Evolutionary conservation across 2,329 filamentous ascomycete genomes (phyloP).

Genomic region (Talaromyces verruculosus): DNA sequence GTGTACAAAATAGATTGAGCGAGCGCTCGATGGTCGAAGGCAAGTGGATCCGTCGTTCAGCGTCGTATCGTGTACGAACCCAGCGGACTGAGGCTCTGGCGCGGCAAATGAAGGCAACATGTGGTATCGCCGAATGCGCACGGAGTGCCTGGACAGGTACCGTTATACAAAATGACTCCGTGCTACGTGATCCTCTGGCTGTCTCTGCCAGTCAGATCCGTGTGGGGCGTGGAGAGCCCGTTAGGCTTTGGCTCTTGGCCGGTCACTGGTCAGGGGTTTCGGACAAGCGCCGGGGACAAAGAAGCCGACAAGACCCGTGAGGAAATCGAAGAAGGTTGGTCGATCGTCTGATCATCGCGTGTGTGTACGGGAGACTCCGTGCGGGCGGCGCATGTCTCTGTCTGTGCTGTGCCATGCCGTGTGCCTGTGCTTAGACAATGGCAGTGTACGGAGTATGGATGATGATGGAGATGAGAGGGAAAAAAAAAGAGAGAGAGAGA

Average conservation of each 20-base stretch:
- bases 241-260: neutral
- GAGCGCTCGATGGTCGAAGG: neutral
- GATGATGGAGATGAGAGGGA: neutral
- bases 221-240: slow-evolving; percentile 8
- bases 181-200: neutral
- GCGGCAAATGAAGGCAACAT: slow-evolving; percentile 13
- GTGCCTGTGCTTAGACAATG: neutral
- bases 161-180: slow-evolving; percentile 1
- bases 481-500: neutral
- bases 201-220: neutral
- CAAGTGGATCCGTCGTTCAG: neutral
- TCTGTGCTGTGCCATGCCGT: neutral
- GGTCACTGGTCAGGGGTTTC: neutral
- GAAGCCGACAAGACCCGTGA: slow-evolving; percentile 11
- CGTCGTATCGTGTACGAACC: neutral
- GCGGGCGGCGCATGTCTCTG: slow-evolving; percentile 2
- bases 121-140: neutral
- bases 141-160: slow-evolving; percentile 1
- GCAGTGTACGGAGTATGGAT: neutral
- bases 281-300: slow-evolving; percentile 12
- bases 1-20: neutral
- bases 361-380: slow-evolving; percentile 10
- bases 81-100: slow-evolving; percentile 13
- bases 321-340: slow-evolving; percentile 12
- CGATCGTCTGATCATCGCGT: slow-evolving; percentile 12